Evolutionary conservation across 2,329 filamentous ascomycete species (phyloP).

Genomic region (Parastagonospora nodorum): DNA sequence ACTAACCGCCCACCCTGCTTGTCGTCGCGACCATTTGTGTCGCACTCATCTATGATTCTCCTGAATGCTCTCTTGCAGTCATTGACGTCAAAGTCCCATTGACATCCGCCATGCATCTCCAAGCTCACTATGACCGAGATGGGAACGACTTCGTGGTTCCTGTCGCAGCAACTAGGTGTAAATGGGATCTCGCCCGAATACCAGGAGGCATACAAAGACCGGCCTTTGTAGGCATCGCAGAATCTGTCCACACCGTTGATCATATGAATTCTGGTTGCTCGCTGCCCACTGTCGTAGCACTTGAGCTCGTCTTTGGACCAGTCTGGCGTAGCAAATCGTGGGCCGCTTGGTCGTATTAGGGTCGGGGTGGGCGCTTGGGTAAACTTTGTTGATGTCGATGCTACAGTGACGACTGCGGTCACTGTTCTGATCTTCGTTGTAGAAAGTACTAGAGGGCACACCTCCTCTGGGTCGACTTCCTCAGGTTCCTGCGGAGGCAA

Average conservation of each 20-base stretch:
- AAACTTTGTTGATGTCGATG: background rate
- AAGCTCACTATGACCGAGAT: constrained; percentile 1
- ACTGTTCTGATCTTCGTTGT: no score
- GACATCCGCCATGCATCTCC: constrained; percentile 1
- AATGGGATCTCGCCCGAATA: constrained; percentile 1
- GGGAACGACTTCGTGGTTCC: background rate
- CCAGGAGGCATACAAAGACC: background rate
- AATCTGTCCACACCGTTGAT: background rate
- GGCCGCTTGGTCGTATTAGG: background rate
- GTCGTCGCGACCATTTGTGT: no score
- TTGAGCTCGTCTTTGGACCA: constrained; percentile 6
- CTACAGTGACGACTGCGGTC: no score
- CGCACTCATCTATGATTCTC: no score
- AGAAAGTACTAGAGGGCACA: no score
- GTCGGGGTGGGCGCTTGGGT: background rate
- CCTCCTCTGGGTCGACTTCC: background rate
- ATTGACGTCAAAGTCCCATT: background rate
- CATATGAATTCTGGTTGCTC: background rate
- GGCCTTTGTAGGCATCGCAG: background rate
- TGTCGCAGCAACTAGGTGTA: background rate
- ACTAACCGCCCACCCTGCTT: no score
- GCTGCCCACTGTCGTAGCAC: constrained; percentile 8
- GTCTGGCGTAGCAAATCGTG: background rate
- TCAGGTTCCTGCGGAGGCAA: background rate
- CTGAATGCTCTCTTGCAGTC: no score